Conservation (phyloP, 2,329 filamentous ascomycete genomes). For the Ascochyta koolunga region DNA sequence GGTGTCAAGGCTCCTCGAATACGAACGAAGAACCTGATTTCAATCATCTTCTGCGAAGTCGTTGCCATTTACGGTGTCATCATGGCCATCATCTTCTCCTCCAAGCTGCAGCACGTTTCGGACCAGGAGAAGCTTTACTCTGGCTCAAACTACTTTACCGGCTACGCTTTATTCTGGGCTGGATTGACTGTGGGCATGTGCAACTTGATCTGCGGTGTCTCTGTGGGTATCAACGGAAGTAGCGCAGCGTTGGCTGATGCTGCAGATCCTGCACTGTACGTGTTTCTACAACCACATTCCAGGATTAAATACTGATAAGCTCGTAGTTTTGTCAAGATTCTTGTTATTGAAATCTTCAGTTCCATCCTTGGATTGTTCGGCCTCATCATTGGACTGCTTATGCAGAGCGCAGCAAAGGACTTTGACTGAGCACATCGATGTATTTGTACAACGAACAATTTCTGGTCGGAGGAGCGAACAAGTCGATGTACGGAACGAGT, state of each 20-base stretch:
- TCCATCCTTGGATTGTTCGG: slow-evolving; percentile 96
- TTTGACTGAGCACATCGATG: slow-evolving; percentile 57
- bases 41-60: slow-evolving; percentile 99
- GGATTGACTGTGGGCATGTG: slow-evolving; percentile 93
- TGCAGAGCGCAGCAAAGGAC: slow-evolving; percentile 81
- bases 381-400: slow-evolving; percentile 88
- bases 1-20: slow-evolving; percentile 97
- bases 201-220: slow-evolving; percentile 94
- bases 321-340: slow-evolving; percentile 91
- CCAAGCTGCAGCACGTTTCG: slow-evolving; percentile 76
- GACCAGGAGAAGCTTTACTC: slow-evolving; percentile 72
- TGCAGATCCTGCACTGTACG: slow-evolving; percentile 86
- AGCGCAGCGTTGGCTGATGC: slow-evolving; percentile 96
- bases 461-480: neutral
- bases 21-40: slow-evolving; percentile 99
- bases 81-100: slow-evolving; percentile 98
- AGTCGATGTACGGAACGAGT: neutral
- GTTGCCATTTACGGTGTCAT: slow-evolving; percentile 99
- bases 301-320: slow-evolving; percentile 5
- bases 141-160: slow-evolving; percentile 86
- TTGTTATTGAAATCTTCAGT: slow-evolving; percentile 99
- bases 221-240: slow-evolving; percentile 97
- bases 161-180: slow-evolving; percentile 94
- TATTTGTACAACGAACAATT: neutral
- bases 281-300: slow-evolving; percentile 21